Conservation (phyloP, 2,329 filamentous ascomycete species). For the Parastagonospora nodorum region DNA sequence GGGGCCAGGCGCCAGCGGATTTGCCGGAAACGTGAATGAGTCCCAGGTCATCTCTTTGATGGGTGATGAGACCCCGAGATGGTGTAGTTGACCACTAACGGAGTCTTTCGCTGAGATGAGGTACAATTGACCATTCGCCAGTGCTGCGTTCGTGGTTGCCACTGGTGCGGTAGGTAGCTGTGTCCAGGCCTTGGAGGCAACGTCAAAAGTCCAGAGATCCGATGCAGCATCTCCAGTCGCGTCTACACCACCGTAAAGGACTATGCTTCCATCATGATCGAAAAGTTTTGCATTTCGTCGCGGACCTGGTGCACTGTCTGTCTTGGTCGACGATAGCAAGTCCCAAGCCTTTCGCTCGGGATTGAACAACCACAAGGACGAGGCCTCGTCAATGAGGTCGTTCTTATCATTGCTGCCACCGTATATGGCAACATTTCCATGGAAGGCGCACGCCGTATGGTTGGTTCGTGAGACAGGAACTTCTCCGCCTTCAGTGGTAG, state of each 20-base stretch:
- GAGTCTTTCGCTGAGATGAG: slow-evolving; percentile 45
- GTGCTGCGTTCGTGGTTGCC: slow-evolving; percentile 41
- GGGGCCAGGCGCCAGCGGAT: slow-evolving; percentile 51
- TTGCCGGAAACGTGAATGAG: slow-evolving; percentile 49
- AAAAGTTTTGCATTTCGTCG: slow-evolving; percentile 28
- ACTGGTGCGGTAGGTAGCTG: slow-evolving; percentile 33
- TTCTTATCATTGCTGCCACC: slow-evolving; percentile 44
- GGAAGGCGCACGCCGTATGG: slow-evolving; percentile 49
- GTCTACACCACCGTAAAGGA: slow-evolving; percentile 36
- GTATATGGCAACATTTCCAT: slow-evolving; percentile 47
- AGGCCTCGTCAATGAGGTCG: slow-evolving; percentile 41
- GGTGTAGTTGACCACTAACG: slow-evolving; percentile 36
- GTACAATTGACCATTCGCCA: slow-evolving; percentile 47
- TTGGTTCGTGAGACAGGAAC: slow-evolving; percentile 44
- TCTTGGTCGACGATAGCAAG: slow-evolving; percentile 18
- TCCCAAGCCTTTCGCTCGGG: slow-evolving; percentile 36
- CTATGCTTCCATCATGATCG: slow-evolving; percentile 19
- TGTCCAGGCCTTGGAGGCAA: slow-evolving; percentile 26
- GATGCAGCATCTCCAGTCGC: slow-evolving; percentile 27
- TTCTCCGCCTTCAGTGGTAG: slow-evolving; percentile 32
- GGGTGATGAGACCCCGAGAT: slow-evolving; percentile 26
- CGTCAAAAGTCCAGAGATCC: slow-evolving; percentile 34
- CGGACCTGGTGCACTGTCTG: slow-evolving; percentile 23
- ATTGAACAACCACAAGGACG: slow-evolving; percentile 50
- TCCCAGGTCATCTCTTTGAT: slow-evolving; percentile 42